phyloP scores from a whole-genome alignment of 208 protist genomes.

The Leishmania major region DNA sequence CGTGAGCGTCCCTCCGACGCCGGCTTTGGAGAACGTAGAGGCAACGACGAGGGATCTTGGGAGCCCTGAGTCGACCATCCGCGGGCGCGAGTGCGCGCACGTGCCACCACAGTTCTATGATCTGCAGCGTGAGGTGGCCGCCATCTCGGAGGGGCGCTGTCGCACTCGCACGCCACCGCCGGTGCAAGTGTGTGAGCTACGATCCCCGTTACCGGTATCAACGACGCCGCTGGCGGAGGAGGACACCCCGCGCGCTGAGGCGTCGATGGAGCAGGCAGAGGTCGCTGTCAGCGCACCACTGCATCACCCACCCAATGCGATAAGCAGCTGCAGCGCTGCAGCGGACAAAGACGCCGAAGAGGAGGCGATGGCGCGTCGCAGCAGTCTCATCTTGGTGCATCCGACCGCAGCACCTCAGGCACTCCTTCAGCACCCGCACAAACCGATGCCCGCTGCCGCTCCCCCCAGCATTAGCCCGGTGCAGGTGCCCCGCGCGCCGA shows the following conservation, averaged over 20 bases:
- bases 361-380: slow-evolving; percentile 15
- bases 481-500: slow-evolving; percentile 30
- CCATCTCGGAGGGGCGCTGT: slow-evolving; percentile 42
- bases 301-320: no score
- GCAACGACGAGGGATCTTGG: neutral
- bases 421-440: slow-evolving; percentile 45
- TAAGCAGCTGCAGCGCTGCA: neutral
- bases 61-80: neutral
- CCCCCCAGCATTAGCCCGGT: slow-evolving; percentile 22
- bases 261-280: neutral
- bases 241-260: slow-evolving; percentile 7
- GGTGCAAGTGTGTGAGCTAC: slow-evolving; percentile 9
- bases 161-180: slow-evolving; percentile 18
- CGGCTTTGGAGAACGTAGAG: slow-evolving; percentile 13
- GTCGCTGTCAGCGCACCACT: no score
- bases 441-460: slow-evolving; percentile 19
- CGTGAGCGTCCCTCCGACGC: slow-evolving; percentile 44
- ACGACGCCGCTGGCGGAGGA: neutral
- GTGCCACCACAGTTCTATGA: slow-evolving; percentile 47
- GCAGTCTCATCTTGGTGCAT: slow-evolving; percentile 42
- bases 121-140: slow-evolving; percentile 46
- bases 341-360: neutral
- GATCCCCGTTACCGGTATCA: neutral
- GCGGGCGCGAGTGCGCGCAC: neutral
- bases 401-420: slow-evolving; percentile 6